Base-by-base conservation (phyloP, 2,329 filamentous ascomycete species). In the Aspergillus proliferans region DNA sequence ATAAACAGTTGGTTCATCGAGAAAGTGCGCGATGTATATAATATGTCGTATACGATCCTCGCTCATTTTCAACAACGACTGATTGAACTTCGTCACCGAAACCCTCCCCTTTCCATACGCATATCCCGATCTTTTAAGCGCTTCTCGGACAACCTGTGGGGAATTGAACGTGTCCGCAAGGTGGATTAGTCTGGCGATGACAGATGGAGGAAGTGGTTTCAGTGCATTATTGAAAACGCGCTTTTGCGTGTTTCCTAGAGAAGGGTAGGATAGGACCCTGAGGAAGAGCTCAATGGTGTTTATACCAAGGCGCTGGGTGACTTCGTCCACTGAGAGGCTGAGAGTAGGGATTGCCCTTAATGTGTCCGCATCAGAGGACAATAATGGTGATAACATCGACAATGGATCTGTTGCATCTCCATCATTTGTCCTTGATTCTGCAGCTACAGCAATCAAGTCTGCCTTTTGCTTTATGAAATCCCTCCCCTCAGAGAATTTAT, bases 401-500 rank as follows among this genome's bases (percentile, higher is more conserved):
- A 19, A 19, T 38, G 34, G 34, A 3, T 38, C 34, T 38, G 34
- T 14, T 38, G n/a, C 34, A 7, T 40, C 19, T 21, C 19, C 38
- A 12, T 6, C 9, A 19, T 15, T 40, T 6, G 34, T 19, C 10
- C 6, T 18, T 40, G 38, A 18, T 14, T 18, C 8, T 5, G 15
- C 38, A 12, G 38, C n/a, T 15, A 14, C 38, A 22, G 38, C 38
- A 22, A 7, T 40, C 18, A 49, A 50, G 6, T 47, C 47, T 52
- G 58, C 43, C 52, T 65, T 58, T 26, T 64, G 61, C 21, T 62
- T 56, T 46, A 59, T 55, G 50, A 73, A 58, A 3, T 57, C 44
- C 43, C 61, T 62, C 5, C 71, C 71, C 51, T 74, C 71, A 2
- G 60, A 60, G 47, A 74, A 74, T 47, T 73, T 74, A 12, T 63